Conservation (phyloP, 257 asterid species). For the Capsicum pubescens region DNA sequence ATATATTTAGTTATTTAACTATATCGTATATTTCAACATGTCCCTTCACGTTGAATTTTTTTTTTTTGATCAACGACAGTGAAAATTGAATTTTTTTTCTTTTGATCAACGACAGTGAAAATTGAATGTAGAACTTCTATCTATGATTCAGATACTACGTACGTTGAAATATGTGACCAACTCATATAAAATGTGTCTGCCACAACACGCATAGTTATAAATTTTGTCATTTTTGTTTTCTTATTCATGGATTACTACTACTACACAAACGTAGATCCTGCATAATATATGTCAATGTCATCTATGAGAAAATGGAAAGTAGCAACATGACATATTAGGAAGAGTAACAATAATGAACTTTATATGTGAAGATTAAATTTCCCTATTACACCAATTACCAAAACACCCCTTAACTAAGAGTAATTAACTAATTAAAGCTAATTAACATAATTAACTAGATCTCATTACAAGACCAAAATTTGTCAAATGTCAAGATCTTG, state of each 20-base stretch:
- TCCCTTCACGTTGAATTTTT: background rate
- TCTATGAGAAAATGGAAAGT: background rate
- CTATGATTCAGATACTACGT: background rate
- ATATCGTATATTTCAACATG: background rate
- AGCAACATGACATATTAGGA: background rate
- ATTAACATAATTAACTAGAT: background rate
- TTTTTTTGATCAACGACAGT: fast-evolving
- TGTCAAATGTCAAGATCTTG: slow-evolving; percentile 55
- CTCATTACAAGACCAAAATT: background rate
- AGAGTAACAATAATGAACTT: background rate
- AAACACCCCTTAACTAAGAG: background rate
- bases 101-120: fast-evolving
- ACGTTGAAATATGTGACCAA: background rate
- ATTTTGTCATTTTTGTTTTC: background rate
- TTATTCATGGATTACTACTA: background rate
- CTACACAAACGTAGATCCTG: background rate
- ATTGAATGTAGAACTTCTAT: background rate
- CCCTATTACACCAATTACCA: background rate
- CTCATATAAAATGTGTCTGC: background rate
- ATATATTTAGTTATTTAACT: background rate
- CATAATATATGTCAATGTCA: background rate
- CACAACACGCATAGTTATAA: background rate
- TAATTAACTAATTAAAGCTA: background rate
- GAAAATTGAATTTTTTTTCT: background rate
- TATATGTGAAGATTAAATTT: background rate